Conservation (phyloP, 2,329 filamentous ascomycete genomes). For the Tolypocladium sp. region DNA sequence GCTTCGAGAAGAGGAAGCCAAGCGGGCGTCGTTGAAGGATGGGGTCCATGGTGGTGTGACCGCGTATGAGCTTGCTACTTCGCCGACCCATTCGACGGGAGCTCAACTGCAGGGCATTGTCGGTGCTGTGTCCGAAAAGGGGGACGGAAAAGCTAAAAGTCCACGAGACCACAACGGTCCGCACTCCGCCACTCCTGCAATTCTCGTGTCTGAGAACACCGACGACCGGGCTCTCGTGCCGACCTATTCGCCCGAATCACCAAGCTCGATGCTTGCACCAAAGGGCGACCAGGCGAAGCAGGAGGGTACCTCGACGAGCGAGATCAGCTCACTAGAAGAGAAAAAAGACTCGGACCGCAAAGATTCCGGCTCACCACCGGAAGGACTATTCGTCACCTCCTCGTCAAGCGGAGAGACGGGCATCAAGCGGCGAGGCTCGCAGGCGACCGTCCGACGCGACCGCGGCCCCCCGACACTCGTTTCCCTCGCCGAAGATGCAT, state of each 20-base stretch:
- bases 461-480: constrained; percentile 35
- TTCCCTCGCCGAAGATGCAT: constrained; percentile 34
- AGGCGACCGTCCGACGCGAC: not conserved
- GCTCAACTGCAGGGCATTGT: not conserved
- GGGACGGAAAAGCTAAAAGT: not conserved
- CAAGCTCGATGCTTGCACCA: not conserved
- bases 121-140: not conserved
- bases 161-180: not conserved
- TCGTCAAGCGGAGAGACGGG: not conserved
- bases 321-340: constrained; percentile 4
- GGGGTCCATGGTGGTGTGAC: not conserved
- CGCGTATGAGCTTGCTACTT: not conserved
- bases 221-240: constrained; percentile 5
- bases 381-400: not conserved
- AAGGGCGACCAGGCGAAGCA: not conserved
- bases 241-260: constrained; percentile 1
- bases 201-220: constrained; percentile 8
- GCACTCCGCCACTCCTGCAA: constrained; percentile 5
- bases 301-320: not conserved
- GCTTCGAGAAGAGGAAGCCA: constrained; percentile 3
- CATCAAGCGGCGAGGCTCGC: not conserved
- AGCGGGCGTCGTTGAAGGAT: not conserved
- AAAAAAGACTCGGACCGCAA: not conserved
- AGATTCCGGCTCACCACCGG: not conserved
- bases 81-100: not conserved